These are phyloP conservation scores for Limnanthes douglasii DNA, from an alignment of 345 rosid species.

Conservation along the genomic window DNA sequence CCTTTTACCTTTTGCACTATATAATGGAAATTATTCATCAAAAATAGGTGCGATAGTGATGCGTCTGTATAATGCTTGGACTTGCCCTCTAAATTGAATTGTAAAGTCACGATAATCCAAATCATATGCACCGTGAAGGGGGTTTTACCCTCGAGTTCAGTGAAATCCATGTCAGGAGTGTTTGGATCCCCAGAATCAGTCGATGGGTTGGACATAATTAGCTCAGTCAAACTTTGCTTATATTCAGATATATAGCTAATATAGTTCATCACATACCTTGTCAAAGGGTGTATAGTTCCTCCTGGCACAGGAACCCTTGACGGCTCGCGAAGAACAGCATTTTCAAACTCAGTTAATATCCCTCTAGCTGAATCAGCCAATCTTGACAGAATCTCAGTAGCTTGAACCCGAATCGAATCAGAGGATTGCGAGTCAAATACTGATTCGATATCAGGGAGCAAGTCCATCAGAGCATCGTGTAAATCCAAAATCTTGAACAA, in stretches of 20 bases:
- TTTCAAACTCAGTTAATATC: conserved; percentile 76
- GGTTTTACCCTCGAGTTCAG: conserved; percentile 52
- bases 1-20: conserved; percentile 79
- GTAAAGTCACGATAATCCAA: conserved; percentile 76
- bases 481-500: conserved; percentile 81
- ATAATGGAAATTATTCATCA: conserved; percentile 91
- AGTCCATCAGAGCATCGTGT: conserved; percentile 57
- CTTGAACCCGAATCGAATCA: conserved; percentile 46
- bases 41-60: conserved; percentile 54
- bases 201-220: conserved; percentile 69
- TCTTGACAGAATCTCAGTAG: conserved; percentile 64
- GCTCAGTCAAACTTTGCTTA: conserved; percentile 55
- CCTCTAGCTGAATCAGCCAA: conserved; percentile 82
- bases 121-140: conserved; percentile 77
- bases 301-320: conserved; percentile 70
- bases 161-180: conserved; percentile 64
- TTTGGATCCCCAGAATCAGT: conserved; percentile 53
- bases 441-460: conserved; percentile 63
- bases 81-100: conserved; percentile 77
- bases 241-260: conserved; percentile 86
- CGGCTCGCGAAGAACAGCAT: conserved; percentile 64
- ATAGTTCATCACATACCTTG: conserved; percentile 96
- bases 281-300: conserved; percentile 87
- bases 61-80: conserved; percentile 70
- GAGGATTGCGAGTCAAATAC: conserved; percentile 56